These are phyloP conservation scores for Lachancea quebecensis DNA, from an alignment of 805 yeast species.

Conservation along the genomic window DNA sequence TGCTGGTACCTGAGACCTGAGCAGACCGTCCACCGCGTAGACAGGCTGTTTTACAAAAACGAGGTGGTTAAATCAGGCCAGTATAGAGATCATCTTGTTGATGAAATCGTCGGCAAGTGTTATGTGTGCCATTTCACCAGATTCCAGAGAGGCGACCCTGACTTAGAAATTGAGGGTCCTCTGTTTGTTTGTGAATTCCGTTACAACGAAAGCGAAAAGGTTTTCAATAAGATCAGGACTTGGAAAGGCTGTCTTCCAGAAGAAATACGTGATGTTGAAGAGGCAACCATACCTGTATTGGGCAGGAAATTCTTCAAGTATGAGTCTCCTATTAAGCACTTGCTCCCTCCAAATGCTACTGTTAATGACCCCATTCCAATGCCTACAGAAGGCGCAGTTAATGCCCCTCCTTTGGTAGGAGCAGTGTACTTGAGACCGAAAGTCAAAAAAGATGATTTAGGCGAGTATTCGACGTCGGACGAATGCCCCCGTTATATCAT, in stretches of 20 bases:
- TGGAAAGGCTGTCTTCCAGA: slow-evolving; percentile 99
- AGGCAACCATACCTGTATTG: slow-evolving; percentile 65
- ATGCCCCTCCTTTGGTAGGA: slow-evolving; percentile 93
- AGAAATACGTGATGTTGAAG: slow-evolving; percentile 81
- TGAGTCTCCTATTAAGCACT: slow-evolving; percentile 77
- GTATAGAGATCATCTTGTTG: slow-evolving; percentile 86
- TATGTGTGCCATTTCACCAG: slow-evolving; percentile 92
- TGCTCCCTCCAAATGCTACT: slow-evolving; percentile 69
- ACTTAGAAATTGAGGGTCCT: slow-evolving; percentile 69
- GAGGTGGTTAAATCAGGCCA: slow-evolving; percentile 97
- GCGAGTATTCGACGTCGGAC: slow-evolving; percentile 55
- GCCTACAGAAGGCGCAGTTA: slow-evolving; percentile 71
- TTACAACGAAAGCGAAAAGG: slow-evolving; percentile 83
- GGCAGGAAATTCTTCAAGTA: slow-evolving; percentile 63
- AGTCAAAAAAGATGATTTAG: slow-evolving; percentile 74
- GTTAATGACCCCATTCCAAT: slow-evolving; percentile 72
- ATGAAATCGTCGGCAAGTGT: slow-evolving; percentile 87
- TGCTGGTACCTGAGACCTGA: slow-evolving; percentile 99
- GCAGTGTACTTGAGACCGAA: slow-evolving; percentile 77
- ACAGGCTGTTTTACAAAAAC: slow-evolving; percentile 81
- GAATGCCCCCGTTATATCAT: slow-evolving; percentile 39
- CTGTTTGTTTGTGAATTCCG: slow-evolving; percentile 92
- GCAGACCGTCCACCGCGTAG: slow-evolving; percentile 91
- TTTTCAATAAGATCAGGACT: slow-evolving; percentile 89
- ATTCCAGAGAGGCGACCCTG: slow-evolving; percentile 92